A percentile compares a stretch with the other conserved stretches of the same genome.
Conservation (phyloP, 495 filamentous ascomycete genomes). For the Neurospora sp. region DNA sequence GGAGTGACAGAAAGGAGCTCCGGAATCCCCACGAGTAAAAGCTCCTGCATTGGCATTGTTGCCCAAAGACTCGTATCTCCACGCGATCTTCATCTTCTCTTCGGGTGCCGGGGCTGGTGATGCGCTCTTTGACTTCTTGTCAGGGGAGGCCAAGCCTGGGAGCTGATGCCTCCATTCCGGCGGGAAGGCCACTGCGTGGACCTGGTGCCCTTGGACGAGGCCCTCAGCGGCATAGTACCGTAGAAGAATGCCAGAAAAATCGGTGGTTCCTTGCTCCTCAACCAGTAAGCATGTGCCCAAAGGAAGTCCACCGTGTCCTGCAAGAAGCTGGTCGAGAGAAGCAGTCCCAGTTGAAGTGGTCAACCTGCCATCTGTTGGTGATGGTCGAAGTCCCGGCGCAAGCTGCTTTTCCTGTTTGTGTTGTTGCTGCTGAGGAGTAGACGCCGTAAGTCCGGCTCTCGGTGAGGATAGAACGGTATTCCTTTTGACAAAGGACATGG, state of each 20-base stretch:
- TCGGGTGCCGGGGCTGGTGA: slow-evolving; percentile 27
- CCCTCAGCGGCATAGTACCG: slow-evolving; percentile 91
- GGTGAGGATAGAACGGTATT: slow-evolving; percentile 55
- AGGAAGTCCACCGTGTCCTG: slow-evolving; percentile 79
- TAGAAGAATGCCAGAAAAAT: slow-evolving; percentile 77
- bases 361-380: slow-evolving; percentile 75
- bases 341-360: slow-evolving; percentile 86
- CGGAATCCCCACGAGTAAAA: slow-evolving; percentile 39
- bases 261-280: slow-evolving; percentile 91
- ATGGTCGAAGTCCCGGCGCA: slow-evolving; percentile 68
- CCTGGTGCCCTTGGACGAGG: slow-evolving; percentile 77
- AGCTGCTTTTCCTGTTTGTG: slow-evolving; percentile 22
- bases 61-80: slow-evolving; percentile 85
- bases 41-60: slow-evolving; percentile 41
- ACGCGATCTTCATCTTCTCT: slow-evolving; percentile 97
- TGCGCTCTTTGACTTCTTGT: slow-evolving; percentile 30
- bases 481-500: slow-evolving; percentile 85
- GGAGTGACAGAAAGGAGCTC: slow-evolving; percentile 66
- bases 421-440: not conserved
- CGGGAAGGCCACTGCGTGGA: slow-evolving; percentile 73
- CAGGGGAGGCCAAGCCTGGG: slow-evolving; percentile 55
- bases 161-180: slow-evolving; percentile 75
- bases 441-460: slow-evolving; percentile 12
- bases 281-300: slow-evolving; percentile 72
- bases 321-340: slow-evolving; percentile 75